Evolutionary conservation across 345 rosid species (phyloP), one percentile per base, ranked within the genome.

Genomic region (Crucihimalaya himalaica): DNA sequence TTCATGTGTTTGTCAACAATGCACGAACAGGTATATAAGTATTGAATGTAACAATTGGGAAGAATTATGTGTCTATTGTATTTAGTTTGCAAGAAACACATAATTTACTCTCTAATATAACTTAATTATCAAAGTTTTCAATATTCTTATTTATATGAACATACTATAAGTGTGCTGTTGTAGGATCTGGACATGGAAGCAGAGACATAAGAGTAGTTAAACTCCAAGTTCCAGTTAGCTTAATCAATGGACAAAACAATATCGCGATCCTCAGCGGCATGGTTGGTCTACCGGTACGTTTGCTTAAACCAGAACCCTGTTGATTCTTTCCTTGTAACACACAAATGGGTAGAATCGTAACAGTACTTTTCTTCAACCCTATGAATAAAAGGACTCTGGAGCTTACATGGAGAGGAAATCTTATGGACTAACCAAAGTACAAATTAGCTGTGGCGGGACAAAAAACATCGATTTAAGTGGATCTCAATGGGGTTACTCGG

Each of bases 241-340:
- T 92, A 66, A 54, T 1, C 5, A 70, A 70, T 70, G 93, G 89
- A 65, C 48, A 78, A 34, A 94, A 85, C 83, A 84, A 86, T 73
- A 78, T 92, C 35, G 86, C 98, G 23, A 81, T 91, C 54, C 89
- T 94, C 5, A 88, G 97, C 18, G 95, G 79, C 16, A 83, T 89
- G 93, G 97, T 88, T 77, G 98, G 98, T 70, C 63, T 94, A 76
- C 98, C 92, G 83, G 98, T 91, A 5, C 59, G 2, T 53, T 55
- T 35, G 1, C 37, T 34, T 35, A 28, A 15, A 58, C 29, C 59
- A 71, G 31, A 48, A 27, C 48, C 39, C 58, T 35, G 63, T 59
- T 21, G 51, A 29, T 4, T 23, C 0, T 56, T 56, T 59, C 4
- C 35, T 32, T 37, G 20, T 37, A 20, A 35, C 29, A 55, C 15